Percentiles rank a stretch among this genome's conserved stretches.
phyloP scores from a whole-genome alignment of 306 rosid species.

The Dryas octopetala region DNA sequence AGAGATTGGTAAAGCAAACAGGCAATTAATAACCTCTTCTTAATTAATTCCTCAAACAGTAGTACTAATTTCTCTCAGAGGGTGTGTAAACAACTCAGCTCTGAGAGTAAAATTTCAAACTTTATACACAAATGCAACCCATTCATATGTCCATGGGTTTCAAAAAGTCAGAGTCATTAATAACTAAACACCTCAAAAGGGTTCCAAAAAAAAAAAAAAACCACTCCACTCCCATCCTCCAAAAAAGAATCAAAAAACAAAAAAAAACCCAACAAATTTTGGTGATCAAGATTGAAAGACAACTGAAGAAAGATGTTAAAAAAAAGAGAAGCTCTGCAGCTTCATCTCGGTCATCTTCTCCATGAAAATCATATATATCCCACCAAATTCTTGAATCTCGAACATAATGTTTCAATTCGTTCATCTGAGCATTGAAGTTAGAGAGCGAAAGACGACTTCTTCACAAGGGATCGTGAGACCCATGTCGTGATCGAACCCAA shows the following conservation, averaged over 20 bases:
- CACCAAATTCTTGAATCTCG: conserved; percentile 17
- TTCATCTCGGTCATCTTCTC: conserved; percentile 52
- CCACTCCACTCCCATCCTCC: conserved; percentile 16
- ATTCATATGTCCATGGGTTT: conserved; percentile 30
- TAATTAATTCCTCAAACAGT: conserved; percentile 22
- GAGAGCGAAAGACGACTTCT: conserved; percentile 76
- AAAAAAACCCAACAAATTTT: neutral
- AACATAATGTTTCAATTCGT: neutral
- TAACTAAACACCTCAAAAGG: conserved; percentile 32
- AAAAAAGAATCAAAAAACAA: conserved; percentile 14
- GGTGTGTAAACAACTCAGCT: conserved; percentile 30
- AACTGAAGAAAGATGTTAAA: conserved; percentile 45
- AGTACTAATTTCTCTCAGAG: conserved; percentile 50
- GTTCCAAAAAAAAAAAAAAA: conserved; percentile 13
- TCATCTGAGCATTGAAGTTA: conserved; percentile 74
- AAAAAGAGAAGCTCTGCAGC: conserved; percentile 59
- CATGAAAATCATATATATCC: conserved; percentile 20
- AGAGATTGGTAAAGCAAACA: neutral
- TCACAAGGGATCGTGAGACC: conserved; percentile 94
- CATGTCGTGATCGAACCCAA: conserved; percentile 89
- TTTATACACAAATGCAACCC: conserved; percentile 55
- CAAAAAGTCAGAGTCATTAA: conserved; percentile 41
- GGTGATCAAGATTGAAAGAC: conserved; percentile 20
- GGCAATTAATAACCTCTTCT: conserved; percentile 19
- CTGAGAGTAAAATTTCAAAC: conserved; percentile 48